Percentiles rank a stretch among this genome's conserved stretches.
Evolutionary conservation across 495 filamentous ascomycete species (phyloP).

Genomic region (Cercophora scortea): DNA sequence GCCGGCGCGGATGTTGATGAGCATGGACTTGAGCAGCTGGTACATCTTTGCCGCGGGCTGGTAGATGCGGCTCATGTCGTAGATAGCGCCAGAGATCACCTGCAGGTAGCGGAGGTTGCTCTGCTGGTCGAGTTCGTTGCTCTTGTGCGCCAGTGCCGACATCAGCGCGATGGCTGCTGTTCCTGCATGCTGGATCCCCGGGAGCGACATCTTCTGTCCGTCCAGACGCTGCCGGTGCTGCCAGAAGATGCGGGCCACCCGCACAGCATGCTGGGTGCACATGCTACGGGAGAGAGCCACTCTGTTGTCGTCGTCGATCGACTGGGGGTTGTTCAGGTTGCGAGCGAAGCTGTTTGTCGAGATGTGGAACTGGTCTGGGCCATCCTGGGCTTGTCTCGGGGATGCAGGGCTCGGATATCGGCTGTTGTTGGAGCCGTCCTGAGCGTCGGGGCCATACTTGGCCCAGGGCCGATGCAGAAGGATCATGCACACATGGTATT

Average conservation of each 20-base stretch:
- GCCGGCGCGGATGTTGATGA: slow-evolving; percentile 25
- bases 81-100: slow-evolving; percentile 30
- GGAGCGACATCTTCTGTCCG: slow-evolving; percentile 33
- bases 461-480: slow-evolving; percentile 44
- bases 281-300: slow-evolving; percentile 35
- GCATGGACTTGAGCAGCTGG: slow-evolving; percentile 24
- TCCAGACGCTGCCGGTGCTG: slow-evolving; percentile 44
- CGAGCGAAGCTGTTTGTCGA: neutral
- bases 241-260: slow-evolving; percentile 43
- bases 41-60: slow-evolving; percentile 29
- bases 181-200: slow-evolving; percentile 43
- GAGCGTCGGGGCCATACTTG: slow-evolving; percentile 30
- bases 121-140: slow-evolving; percentile 24
- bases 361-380: neutral
- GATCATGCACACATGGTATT: slow-evolving; percentile 44
- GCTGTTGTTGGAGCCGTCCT: slow-evolving; percentile 10
- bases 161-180: slow-evolving; percentile 45
- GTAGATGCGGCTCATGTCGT: slow-evolving; percentile 34
- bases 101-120: slow-evolving; percentile 28
- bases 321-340: neutral
- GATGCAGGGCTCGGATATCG: neutral
- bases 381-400: neutral
- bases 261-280: slow-evolving; percentile 46
- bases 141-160: slow-evolving; percentile 35
- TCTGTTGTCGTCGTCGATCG: slow-evolving; percentile 25